phyloP scores from a whole-genome alignment of 2,329 filamentous ascomycete genomes.

The Sporothrix globosa region DNA sequence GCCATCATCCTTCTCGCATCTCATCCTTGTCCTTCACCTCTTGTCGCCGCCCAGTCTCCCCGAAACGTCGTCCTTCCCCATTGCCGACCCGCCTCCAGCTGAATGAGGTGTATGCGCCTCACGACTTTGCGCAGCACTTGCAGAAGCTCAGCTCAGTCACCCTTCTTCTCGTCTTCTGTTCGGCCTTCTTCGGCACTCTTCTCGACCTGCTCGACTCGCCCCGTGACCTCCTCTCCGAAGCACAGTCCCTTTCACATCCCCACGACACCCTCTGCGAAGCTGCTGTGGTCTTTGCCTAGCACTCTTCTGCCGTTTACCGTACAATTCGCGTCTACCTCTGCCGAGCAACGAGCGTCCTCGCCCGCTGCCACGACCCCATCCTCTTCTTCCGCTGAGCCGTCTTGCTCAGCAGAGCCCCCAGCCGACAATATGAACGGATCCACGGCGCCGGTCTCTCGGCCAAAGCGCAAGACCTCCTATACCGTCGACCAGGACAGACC shows the following conservation, averaged over 20 bases:
- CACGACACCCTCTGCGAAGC: not conserved
- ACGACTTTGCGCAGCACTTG: constrained; percentile 36
- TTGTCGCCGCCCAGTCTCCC: not conserved
- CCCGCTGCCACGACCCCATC: not conserved
- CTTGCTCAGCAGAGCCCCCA: not conserved
- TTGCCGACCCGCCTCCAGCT: constrained; percentile 26
- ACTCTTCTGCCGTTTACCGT: constrained; percentile 4
- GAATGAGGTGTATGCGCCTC: constrained; percentile 34
- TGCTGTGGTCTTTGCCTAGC: not conserved
- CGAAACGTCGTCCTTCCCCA: not conserved
- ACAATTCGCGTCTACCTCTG: constrained; percentile 8
- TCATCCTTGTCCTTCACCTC: not conserved
- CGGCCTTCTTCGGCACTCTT: not conserved
- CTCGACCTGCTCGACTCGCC: not conserved
- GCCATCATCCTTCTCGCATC: constrained; percentile 8
- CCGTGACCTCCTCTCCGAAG: constrained; percentile 1
- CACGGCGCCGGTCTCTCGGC: constrained; percentile 32
- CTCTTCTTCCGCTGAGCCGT: not conserved
- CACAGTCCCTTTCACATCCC: not conserved
- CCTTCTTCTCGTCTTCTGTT: not conserved
- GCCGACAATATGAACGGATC: constrained; percentile 38
- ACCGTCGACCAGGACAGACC: constrained; percentile 36
- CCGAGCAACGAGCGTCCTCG: not conserved
- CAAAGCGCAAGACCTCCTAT: constrained; percentile 40
- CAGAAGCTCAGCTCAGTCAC: constrained; percentile 31